phyloP scores from a whole-genome alignment of 139 green algal species.

The Chlorella sp. region DNA sequence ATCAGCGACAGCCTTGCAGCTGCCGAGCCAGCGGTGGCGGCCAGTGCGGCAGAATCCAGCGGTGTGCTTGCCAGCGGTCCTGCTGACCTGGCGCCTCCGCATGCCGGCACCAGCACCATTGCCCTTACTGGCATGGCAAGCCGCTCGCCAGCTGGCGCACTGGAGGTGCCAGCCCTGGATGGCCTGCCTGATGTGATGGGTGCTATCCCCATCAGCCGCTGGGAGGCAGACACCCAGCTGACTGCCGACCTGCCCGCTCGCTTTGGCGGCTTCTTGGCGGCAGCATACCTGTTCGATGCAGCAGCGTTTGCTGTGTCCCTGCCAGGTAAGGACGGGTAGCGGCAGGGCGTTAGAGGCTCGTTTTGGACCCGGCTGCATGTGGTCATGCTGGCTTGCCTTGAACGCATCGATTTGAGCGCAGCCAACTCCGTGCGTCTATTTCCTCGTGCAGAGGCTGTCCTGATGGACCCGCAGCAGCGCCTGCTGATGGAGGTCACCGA shows the following conservation, averaged over 20 bases:
- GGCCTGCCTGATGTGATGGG: constrained; percentile 15
- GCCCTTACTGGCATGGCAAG: not conserved
- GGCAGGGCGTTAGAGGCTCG: no score
- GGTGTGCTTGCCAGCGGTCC: no score
- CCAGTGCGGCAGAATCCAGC: not conserved
- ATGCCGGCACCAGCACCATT: no score
- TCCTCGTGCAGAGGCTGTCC: constrained; percentile 52
- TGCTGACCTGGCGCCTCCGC: no score
- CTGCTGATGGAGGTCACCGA: constrained; percentile 70
- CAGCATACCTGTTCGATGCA: constrained; percentile 65
- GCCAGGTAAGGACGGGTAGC: not conserved
- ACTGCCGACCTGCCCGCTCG: constrained; percentile 28
- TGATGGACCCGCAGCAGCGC: constrained; percentile 88
- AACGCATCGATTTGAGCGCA: no score
- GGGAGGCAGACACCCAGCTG: constrained; percentile 22
- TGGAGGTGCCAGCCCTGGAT: not conserved
- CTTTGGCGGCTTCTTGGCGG: constrained; percentile 72
- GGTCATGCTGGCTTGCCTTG: not conserved
- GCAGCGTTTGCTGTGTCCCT: constrained; percentile 30
- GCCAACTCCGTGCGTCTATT: no score
- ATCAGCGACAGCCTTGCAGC: constrained; percentile 2
- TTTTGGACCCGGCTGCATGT: no score
- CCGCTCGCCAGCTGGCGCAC: constrained; percentile 12
- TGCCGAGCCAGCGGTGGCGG: not conserved
- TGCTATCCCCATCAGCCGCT: constrained; percentile 14